These are phyloP conservation scores for Ramularia endophylla DNA, from an alignment of 2,329 filamentous ascomycete genomes.

Conservation along the genomic window DNA sequence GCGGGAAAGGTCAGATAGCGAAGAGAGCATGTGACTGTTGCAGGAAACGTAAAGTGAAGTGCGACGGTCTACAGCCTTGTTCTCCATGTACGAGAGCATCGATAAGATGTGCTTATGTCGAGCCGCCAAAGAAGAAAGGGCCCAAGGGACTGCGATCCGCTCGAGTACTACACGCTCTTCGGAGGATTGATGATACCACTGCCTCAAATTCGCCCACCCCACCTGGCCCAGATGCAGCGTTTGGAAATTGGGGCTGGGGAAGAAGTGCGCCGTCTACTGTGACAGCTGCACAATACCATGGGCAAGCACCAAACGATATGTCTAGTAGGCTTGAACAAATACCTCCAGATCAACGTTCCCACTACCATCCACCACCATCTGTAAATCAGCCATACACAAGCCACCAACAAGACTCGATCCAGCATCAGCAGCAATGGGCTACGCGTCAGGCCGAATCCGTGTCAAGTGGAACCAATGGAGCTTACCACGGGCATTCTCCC, in stretches of 20 bases:
- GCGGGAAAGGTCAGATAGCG: conserved; percentile 7
- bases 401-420: conserved; percentile 8
- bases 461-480: conserved; percentile 17
- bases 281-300: conserved; percentile 8
- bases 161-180: conserved; percentile 30
- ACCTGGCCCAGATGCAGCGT: conserved; percentile 19
- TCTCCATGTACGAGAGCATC: conserved; percentile 31
- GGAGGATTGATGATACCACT: conserved; percentile 29
- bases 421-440: conserved; percentile 15
- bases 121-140: conserved; percentile 33
- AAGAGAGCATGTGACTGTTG: conserved; percentile 34
- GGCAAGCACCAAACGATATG: conserved; percentile 1
- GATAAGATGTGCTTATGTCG: conserved; percentile 32
- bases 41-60: conserved; percentile 32
- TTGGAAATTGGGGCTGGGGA: conserved; percentile 28
- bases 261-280: conserved; percentile 11
- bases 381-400: conserved; percentile 5
- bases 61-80: conserved; percentile 31
- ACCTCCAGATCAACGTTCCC: conserved; percentile 21
- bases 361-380: conserved; percentile 15
- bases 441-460: conserved; percentile 14
- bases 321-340: conserved; percentile 6
- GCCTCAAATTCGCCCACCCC: conserved; percentile 21
- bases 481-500: conserved; percentile 16
- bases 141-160: conserved; percentile 32